Conservation (phyloP, 768 basidiomycete species). For the Termitomyces sp. region DNA sequence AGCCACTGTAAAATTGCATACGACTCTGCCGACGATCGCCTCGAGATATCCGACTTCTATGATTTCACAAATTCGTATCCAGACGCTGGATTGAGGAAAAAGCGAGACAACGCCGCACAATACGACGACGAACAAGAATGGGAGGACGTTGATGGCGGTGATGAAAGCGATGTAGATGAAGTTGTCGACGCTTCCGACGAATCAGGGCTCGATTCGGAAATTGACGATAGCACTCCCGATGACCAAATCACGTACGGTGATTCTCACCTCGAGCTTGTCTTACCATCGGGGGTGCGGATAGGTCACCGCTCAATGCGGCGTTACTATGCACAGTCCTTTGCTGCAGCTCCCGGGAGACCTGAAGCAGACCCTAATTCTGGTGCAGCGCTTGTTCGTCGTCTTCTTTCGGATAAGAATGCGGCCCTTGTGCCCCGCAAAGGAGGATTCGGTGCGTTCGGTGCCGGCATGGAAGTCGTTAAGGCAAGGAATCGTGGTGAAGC, state of each 20-base stretch:
- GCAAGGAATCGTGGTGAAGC: slow-evolving; percentile 96
- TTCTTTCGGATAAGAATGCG: slow-evolving; percentile 78
- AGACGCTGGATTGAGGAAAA: slow-evolving; percentile 24
- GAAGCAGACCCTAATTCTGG: slow-evolving; percentile 64
- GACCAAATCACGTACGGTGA: slow-evolving; percentile 71
- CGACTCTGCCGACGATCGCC: slow-evolving; percentile 69
- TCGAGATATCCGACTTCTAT: slow-evolving; percentile 91
- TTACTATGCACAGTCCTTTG: slow-evolving; percentile 83
- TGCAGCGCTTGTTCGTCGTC: slow-evolving; percentile 67
- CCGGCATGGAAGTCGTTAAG: slow-evolving; percentile 76
- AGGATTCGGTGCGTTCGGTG: slow-evolving; percentile 83
- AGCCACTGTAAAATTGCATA: slow-evolving; percentile 95
- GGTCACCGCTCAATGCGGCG: slow-evolving; percentile 84
- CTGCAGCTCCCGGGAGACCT: slow-evolving; percentile 32
- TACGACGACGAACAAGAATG: slow-evolving; percentile 16
- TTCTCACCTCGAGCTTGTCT: slow-evolving; percentile 78
- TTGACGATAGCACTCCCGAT: slow-evolving; percentile 40
- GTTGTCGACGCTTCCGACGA: slow-evolving; percentile 31
- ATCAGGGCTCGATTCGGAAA: slow-evolving; percentile 27
- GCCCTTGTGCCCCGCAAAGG: slow-evolving; percentile 81
- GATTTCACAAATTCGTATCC: slow-evolving; percentile 86
- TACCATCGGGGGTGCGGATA: slow-evolving; percentile 89
- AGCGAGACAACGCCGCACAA: slow-evolving; percentile 19
- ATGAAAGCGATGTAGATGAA: slow-evolving; percentile 40
- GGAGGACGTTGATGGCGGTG: slow-evolving; percentile 35